A percentile compares a stretch with the other conserved stretches of the same genome.
Conservation (phyloP, 306 rosid species). For the Cicer yamashitae region DNA sequence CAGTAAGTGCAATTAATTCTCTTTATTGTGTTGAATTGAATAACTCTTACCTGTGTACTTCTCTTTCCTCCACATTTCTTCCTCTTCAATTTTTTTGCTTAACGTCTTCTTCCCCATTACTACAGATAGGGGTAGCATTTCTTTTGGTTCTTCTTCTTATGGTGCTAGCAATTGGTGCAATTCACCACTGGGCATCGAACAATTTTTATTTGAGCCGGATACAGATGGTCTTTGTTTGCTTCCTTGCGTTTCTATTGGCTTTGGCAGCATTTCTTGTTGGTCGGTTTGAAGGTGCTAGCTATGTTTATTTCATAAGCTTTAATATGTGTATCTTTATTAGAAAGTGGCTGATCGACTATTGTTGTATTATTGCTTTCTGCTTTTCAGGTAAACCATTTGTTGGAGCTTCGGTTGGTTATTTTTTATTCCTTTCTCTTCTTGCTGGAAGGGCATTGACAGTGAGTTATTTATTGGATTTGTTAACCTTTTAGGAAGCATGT, state of each 20-base stretch:
- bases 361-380: conserved; percentile 21
- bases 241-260: conserved; percentile 92
- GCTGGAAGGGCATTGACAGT: conserved; percentile 99
- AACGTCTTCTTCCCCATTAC: conserved; percentile 32
- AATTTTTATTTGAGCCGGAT: conserved; percentile 96
- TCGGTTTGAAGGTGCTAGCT: conserved; percentile 83
- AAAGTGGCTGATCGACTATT: conserved; percentile 26
- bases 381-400: conserved; percentile 81
- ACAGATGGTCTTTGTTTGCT: conserved; percentile 90
- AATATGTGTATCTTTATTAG: conserved; percentile 5
- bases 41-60: conserved; percentile 16
- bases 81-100: conserved; percentile 31
- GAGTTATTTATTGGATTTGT: conserved; percentile 50
- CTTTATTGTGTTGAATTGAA: conserved; percentile 26
- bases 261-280: conserved; percentile 99
- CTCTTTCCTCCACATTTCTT: conserved; percentile 2
- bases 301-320: conserved; percentile 25
- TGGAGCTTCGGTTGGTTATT: conserved; percentile 99
- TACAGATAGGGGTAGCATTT: conserved; percentile 92
- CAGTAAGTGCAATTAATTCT: conserved; percentile 62
- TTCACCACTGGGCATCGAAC: conserved; percentile 98
- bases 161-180: conserved; percentile 91
- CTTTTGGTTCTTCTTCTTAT: conserved; percentile 94
- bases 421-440: conserved; percentile 92
- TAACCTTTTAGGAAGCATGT: conserved; percentile 35